phyloP scores from a whole-genome alignment of 2,329 filamentous ascomycete species.

The Monosporascus sp. region DNA sequence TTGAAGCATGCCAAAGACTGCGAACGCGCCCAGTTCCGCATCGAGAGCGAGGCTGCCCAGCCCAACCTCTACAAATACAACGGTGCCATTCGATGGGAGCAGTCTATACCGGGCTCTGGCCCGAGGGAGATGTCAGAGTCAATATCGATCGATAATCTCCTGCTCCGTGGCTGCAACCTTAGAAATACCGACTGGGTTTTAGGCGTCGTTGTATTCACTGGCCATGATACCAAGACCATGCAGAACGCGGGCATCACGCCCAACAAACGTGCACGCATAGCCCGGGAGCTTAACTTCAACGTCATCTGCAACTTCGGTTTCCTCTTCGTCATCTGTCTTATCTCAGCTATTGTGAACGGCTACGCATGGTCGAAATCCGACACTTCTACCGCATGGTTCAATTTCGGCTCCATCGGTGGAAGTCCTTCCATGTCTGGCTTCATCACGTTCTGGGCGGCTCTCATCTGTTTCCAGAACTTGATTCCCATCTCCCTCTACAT shows the following conservation, averaged over 20 bases:
- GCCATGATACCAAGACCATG: slow-evolving; percentile 98
- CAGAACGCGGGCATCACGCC: slow-evolving; percentile 95
- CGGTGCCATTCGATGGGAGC: slow-evolving; percentile 81
- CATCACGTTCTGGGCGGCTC: slow-evolving; percentile 91
- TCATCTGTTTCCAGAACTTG: slow-evolving; percentile 98
- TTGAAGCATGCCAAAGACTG: slow-evolving; percentile 89
- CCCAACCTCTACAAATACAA: slow-evolving; percentile 95
- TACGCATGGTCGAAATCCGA: slow-evolving; percentile 70
- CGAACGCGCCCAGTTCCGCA: slow-evolving; percentile 77
- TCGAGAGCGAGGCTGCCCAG: slow-evolving; percentile 88
- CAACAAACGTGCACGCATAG: slow-evolving; percentile 86
- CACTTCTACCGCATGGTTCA: slow-evolving; percentile 75
- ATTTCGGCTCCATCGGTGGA: slow-evolving; percentile 76
- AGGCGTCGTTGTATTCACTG: slow-evolving; percentile 89
- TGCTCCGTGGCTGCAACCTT: slow-evolving; percentile 87
- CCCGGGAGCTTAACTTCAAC: slow-evolving; percentile 92
- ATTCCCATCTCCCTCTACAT: slow-evolving; percentile 98
- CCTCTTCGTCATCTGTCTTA: slow-evolving; percentile 81
- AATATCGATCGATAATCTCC: slow-evolving; percentile 89
- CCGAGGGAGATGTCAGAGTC: slow-evolving; percentile 82
- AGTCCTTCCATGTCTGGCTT: slow-evolving; percentile 76
- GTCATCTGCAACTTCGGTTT: slow-evolving; percentile 95
- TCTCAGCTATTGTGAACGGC: slow-evolving; percentile 81
- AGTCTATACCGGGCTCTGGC: slow-evolving; percentile 59
- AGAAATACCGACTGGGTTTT: slow-evolving; percentile 96